Percentiles rank a stretch among this genome's conserved stretches.
These are phyloP conservation scores for Ceratocystiopsis sp. DNA, from an alignment of 2,329 filamentous ascomycete species.

Conservation along the genomic window DNA sequence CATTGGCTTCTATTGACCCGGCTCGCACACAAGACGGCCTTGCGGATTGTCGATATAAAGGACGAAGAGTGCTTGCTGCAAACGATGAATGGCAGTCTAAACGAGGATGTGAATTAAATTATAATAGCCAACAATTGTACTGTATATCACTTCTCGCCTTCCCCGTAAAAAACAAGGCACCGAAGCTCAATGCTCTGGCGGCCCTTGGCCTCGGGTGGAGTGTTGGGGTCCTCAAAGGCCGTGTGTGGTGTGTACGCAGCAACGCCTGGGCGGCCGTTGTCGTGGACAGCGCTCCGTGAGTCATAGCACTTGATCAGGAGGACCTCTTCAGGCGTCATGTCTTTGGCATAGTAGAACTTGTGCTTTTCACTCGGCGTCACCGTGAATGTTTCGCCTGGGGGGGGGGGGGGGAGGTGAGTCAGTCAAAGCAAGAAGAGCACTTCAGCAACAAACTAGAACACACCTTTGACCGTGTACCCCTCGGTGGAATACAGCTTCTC, in stretches of 20 bases:
- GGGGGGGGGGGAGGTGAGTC: not conserved
- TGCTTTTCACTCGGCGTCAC: constrained; percentile 41
- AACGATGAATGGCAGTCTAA: too few species aligned
- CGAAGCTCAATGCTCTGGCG: constrained; percentile 49
- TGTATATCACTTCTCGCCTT: too few species aligned
- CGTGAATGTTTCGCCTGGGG: constrained; percentile 41
- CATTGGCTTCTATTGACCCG: too few species aligned
- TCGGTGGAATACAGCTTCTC: constrained; percentile 28
- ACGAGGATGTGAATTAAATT: too few species aligned
- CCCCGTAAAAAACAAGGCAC: constrained; percentile 41
- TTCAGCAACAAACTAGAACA: not conserved
- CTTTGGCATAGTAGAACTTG: constrained; percentile 48
- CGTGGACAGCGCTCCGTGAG: constrained; percentile 22
- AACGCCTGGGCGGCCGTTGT: constrained; percentile 21
- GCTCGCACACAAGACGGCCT: too few species aligned
- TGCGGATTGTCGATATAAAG: too few species aligned
- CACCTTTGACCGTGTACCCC: constrained; percentile 39
- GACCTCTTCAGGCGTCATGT: constrained; percentile 41
- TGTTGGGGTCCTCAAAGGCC: constrained; percentile 37
- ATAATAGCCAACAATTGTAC: too few species aligned
- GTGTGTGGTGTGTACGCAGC: constrained; percentile 33
- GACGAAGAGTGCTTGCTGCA: too few species aligned
- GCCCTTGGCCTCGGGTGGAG: constrained; percentile 25
- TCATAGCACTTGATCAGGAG: constrained; percentile 37
- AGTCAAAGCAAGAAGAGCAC: not conserved